phyloP scores from a whole-genome alignment of 2,329 filamentous ascomycete genomes.

The Aspergillus pseudoglaucus region DNA sequence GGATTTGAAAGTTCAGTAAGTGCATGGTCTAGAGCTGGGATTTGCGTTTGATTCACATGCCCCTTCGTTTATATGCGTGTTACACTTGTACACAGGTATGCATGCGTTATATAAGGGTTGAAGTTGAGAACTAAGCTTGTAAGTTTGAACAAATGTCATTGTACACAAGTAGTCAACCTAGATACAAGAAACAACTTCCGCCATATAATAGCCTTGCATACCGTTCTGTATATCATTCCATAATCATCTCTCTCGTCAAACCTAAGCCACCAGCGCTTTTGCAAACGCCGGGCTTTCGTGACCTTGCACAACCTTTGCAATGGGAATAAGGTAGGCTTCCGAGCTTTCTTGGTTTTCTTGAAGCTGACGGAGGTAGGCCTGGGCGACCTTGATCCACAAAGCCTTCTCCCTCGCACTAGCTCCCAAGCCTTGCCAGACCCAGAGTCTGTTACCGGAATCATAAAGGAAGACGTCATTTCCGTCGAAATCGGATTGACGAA shows the following conservation, averaged over 20 bases:
- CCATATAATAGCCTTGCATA: no score
- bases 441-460: conserved; percentile 52
- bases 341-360: conserved; percentile 15
- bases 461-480: conserved; percentile 58
- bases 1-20: no score
- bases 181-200: no score
- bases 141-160: no score
- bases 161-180: no score
- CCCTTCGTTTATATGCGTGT: no score
- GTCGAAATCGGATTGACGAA: conserved; percentile 48
- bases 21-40: no score
- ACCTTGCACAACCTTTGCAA: conserved; percentile 24
- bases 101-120: no score
- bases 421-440: conserved; percentile 59
- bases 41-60: no score
- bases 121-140: no score
- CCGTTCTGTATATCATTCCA: no score
- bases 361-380: conserved; percentile 22
- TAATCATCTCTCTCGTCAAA: background rate
- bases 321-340: conserved; percentile 20
- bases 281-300: conserved; percentile 24
- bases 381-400: conserved; percentile 44
- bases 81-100: no score
- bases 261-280: conserved; percentile 16
- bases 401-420: conserved; percentile 56